Conservation (phyloP, 78 protist species). For the Dictyostelium discoideum region dicty_2.7 NC_007090.3:3751001-3751500, state of each 20-base stretch:
- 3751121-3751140: background rate
- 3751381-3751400: constrained; percentile 31
- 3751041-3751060: background rate
- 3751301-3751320: background rate
- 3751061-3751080: background rate
- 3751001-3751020: background rate
- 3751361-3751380: constrained; percentile 43
- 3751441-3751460: background rate
- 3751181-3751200: background rate
- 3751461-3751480: background rate
- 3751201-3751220: background rate
- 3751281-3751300: background rate
- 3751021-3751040: background rate
- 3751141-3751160: constrained; percentile 5
- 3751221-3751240: background rate
- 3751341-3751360: constrained; percentile 3
- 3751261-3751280: background rate
- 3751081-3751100: constrained; percentile 3
- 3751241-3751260: background rate
- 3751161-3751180: constrained; percentile 48
- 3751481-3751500: background rate
- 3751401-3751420: background rate
- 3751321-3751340: background rate
- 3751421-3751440: background rate
- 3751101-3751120: background rate